These are phyloP conservation scores for Petunia hybrid DNA, from an alignment of 305 asterid genomes.

Conservation along the genomic window DNA sequence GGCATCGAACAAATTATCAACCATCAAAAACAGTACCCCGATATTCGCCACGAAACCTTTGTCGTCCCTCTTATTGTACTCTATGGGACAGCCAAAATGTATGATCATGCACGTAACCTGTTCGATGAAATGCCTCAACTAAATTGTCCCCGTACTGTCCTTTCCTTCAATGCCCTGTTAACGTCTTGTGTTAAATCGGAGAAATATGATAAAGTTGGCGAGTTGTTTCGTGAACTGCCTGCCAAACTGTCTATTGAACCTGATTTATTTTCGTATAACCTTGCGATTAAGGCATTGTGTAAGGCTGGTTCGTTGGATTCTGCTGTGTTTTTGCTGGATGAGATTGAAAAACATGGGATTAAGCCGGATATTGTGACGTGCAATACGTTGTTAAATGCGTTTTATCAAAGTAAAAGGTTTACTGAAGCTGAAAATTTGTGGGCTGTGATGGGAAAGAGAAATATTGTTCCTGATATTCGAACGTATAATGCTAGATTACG, in stretches of 20 bases:
- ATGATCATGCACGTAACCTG: conserved; percentile 51
- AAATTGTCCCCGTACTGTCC: conserved; percentile 50
- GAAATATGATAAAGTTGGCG: conserved; percentile 34
- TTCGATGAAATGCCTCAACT: conserved; percentile 66
- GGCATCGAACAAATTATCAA: conserved; percentile 49
- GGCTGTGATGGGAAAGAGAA: conserved; percentile 53
- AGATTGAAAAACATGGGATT: conserved; percentile 46
- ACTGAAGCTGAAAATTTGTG: conserved; percentile 55
- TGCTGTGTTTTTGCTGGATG: conserved; percentile 48
- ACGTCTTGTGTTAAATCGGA: conserved; percentile 46
- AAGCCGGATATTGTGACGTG: conserved; percentile 43
- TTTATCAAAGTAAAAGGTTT: conserved; percentile 36
- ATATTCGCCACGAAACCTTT: conserved; percentile 46
- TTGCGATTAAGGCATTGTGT: conserved; percentile 48
- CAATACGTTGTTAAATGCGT: conserved; percentile 42
- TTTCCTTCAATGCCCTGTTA: conserved; percentile 57
- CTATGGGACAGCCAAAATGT: conserved; percentile 54
- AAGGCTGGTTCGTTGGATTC: conserved; percentile 43
- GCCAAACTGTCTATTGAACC: conserved; percentile 46
- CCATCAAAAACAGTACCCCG: conserved; percentile 47
- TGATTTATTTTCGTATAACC: conserved; percentile 47
- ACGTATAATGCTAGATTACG: conserved; percentile 51
- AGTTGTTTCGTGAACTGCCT: conserved; percentile 50
- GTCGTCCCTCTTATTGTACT: conserved; percentile 43
- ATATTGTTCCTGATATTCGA: conserved; percentile 42